Percentiles rank a stretch among this genome's conserved stretches.
These are phyloP conservation scores for Lippia alba DNA, from an alignment of 305 asterid species.

Conservation along the genomic window DNA sequence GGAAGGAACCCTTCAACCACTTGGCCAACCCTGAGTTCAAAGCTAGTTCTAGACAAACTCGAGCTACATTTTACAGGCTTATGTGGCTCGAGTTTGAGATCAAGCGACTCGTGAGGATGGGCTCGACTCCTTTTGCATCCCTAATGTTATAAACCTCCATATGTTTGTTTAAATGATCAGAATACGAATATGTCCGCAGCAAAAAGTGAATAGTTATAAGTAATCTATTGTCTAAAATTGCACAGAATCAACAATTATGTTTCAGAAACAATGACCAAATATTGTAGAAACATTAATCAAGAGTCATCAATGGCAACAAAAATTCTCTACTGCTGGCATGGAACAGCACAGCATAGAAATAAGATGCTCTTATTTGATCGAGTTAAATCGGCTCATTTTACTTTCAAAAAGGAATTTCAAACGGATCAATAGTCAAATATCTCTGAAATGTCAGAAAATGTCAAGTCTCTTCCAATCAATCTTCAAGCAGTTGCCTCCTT, in stretches of 20 bases:
- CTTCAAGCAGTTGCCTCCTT: constrained; percentile 72
- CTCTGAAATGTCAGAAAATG: constrained; percentile 2
- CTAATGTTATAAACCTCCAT: neutral
- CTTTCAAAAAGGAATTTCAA: constrained; percentile 17
- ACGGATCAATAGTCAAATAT: constrained; percentile 13
- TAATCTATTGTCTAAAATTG: neutral
- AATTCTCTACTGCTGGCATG: constrained; percentile 30
- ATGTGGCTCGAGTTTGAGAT: too few relatives aligned
- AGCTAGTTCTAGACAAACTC: too few relatives aligned
- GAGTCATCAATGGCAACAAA: constrained; percentile 31
- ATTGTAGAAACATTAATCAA: constrained; percentile 11
- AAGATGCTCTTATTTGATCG: constrained; percentile 35
- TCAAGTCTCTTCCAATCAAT: neutral
- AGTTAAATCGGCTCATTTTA: neutral
- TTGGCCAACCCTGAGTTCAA: too few relatives aligned
- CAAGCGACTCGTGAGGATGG: too few relatives aligned
- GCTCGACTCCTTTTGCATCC: too few relatives aligned
- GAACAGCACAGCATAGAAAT: constrained; percentile 26
- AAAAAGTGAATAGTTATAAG: neutral
- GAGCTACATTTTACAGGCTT: too few relatives aligned
- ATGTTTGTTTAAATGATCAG: constrained; percentile 10
- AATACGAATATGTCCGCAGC: constrained; percentile 7
- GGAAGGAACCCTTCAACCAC: too few relatives aligned
- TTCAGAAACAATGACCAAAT: constrained; percentile 12
- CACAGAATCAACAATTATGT: neutral